Percentiles rank a stretch among this genome's conserved stretches.
Conservation (phyloP, 2,329 filamentous ascomycete species). For the Malbranchea zuffiana region DNA sequence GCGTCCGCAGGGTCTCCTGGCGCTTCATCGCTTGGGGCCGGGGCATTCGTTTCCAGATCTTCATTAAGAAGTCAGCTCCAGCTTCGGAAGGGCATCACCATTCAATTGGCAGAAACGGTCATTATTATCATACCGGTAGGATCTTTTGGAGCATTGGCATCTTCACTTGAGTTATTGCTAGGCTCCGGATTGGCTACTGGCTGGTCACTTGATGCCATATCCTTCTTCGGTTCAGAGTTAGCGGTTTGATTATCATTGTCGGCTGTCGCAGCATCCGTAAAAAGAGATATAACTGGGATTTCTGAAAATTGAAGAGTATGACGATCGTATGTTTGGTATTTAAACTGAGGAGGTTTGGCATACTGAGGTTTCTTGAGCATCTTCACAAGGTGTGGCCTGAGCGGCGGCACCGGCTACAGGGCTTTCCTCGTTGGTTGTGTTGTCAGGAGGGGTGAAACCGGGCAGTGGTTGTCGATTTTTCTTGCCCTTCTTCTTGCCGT, state of each 20-base stretch:
- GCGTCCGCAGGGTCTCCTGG: constrained; percentile 3
- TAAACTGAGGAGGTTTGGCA: constrained; percentile 33
- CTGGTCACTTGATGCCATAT: constrained; percentile 17
- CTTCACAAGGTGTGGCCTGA: constrained; percentile 24
- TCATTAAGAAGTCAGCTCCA: not conserved
- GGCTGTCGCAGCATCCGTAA: constrained; percentile 25
- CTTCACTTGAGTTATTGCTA: constrained; percentile 4
- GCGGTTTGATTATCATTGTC: constrained; percentile 30
- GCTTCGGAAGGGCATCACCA: not conserved
- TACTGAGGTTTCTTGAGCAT: constrained; percentile 33
- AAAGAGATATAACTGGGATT: constrained; percentile 26
- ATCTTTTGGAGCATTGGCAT: constrained; percentile 1
- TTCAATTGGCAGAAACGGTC: not conserved
- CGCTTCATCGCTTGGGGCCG: not conserved
- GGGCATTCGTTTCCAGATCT: constrained; percentile 5
- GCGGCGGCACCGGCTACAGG: constrained; percentile 22
- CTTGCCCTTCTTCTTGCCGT: constrained; percentile 24
- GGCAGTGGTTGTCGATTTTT: constrained; percentile 25
- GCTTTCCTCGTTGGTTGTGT: constrained; percentile 23
- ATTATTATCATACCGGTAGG: constrained; percentile 9
- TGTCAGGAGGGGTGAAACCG: constrained; percentile 15
- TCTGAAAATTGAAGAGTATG: constrained; percentile 28
- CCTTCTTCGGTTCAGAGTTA: constrained; percentile 25
- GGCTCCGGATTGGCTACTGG: constrained; percentile 10
- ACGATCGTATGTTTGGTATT: constrained; percentile 35